A percentile compares a stretch with the other conserved stretches of the same genome.
Evolutionary conservation across 148 eudicot species (phyloP).

Genomic region (Heliamphora exappendiculata): DNA sequence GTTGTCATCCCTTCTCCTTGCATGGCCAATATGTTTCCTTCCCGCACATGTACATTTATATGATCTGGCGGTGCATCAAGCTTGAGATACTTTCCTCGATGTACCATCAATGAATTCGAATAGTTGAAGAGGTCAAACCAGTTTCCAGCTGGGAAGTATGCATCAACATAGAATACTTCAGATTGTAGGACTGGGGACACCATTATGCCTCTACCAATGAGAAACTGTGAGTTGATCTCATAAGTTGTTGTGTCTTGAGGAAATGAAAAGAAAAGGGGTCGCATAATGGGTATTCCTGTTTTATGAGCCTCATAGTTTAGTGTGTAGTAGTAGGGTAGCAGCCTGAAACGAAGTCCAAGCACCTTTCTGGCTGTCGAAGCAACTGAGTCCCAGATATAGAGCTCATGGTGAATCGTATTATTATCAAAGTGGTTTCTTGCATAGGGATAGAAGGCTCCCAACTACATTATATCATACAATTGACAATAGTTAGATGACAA

Average conservation of each 20-base stretch:
- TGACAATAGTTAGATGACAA: not conserved
- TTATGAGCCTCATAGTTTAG: slow-evolving; percentile 60
- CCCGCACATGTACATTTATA: slow-evolving; percentile 65
- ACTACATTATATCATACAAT: slow-evolving; percentile 24
- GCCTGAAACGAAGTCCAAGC: slow-evolving; percentile 63
- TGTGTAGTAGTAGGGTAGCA: slow-evolving; percentile 70
- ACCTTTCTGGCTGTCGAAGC: slow-evolving; percentile 60
- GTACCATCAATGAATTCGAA: slow-evolving; percentile 30
- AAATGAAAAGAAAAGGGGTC: slow-evolving; percentile 78
- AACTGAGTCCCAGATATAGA: slow-evolving; percentile 70
- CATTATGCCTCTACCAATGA: slow-evolving; percentile 63
- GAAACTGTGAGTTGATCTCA: slow-evolving; percentile 57
- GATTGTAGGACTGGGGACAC: slow-evolving; percentile 64
- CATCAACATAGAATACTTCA: slow-evolving; percentile 37
- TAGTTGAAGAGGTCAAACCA: slow-evolving; percentile 79
- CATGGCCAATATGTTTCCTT: slow-evolving; percentile 62
- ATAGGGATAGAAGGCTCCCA: slow-evolving; percentile 89
- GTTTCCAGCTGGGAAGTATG: slow-evolving; percentile 75
- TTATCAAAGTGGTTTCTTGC: slow-evolving; percentile 62
- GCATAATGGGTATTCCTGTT: slow-evolving; percentile 57
- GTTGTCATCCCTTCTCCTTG: slow-evolving; percentile 76
- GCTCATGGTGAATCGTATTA: slow-evolving; percentile 46
- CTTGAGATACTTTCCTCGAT: slow-evolving; percentile 27
- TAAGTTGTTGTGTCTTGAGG: slow-evolving; percentile 50
- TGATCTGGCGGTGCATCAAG: slow-evolving; percentile 70